A percentile compares a stretch with the other conserved stretches of the same genome.
phyloP scores from a whole-genome alignment of 805 yeast genomes.

The Saccharomycopsis sp. region DNA sequence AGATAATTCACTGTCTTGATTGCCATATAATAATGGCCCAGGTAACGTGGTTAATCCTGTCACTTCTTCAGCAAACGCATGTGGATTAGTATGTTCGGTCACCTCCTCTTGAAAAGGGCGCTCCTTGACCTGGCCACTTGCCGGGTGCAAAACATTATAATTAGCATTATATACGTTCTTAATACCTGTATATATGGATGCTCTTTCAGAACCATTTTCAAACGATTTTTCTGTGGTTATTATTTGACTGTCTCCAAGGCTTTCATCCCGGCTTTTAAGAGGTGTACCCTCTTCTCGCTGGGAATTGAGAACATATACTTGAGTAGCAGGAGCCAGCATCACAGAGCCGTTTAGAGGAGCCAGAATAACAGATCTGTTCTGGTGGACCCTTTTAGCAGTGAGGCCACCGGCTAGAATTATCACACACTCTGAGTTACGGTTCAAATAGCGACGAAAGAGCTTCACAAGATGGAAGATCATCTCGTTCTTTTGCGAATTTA shows the following conservation, averaged over 20 bases:
- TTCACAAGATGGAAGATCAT: constrained; percentile 2
- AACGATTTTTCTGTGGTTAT: neutral
- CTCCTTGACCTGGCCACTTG: neutral
- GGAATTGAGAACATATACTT: no score
- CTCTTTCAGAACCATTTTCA: neutral
- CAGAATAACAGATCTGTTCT: no score
- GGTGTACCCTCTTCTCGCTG: no score
- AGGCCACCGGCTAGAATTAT: constrained; percentile 13
- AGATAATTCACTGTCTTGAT: no score
- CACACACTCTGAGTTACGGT: constrained; percentile 8
- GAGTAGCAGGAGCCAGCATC: no score
- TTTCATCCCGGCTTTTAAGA: no score
- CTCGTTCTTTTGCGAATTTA: constrained; percentile 10
- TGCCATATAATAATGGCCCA: no score
- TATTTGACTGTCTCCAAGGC: no score
- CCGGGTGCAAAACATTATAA: neutral
- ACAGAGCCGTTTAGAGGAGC: no score
- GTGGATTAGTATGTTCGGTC: neutral
- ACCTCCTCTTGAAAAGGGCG: no score
- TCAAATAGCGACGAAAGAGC: constrained; percentile 9
- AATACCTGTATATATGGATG: neutral
- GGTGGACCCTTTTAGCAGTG: neutral
- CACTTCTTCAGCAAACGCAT: no score
- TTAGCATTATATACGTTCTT: neutral
- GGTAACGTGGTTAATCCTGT: no score